Evolutionary conservation across 2,329 filamentous ascomycete genomes (phyloP).

Genomic region (Xylariaceae sp.): DNA sequence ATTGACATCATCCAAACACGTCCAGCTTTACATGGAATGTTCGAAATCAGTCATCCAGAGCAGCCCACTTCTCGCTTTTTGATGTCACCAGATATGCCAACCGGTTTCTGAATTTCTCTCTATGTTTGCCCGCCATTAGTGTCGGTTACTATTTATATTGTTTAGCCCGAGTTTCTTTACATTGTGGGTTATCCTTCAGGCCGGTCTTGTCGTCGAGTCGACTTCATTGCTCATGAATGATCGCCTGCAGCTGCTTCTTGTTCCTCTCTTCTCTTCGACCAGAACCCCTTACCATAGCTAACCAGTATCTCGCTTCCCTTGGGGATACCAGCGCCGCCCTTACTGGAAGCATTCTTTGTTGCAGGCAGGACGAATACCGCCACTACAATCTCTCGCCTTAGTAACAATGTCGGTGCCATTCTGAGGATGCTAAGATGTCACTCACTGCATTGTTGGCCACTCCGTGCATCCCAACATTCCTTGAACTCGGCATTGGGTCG

Average conservation of each 20-base stretch:
- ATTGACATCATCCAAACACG: no score
- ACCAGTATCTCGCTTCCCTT: conserved; percentile 61
- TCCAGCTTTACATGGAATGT: no score
- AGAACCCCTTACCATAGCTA: conserved; percentile 64
- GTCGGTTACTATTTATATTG: no score
- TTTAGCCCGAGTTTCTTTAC: neutral
- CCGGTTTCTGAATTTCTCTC: no score
- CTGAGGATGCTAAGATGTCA: neutral
- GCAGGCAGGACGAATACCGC: conserved; percentile 45
- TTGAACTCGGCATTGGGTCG: conserved; percentile 55
- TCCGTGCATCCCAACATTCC: conserved; percentile 51
- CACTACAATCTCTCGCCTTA: conserved; percentile 14
- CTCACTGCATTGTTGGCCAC: conserved; percentile 49
- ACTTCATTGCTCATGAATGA: neutral
- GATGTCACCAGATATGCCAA: no score
- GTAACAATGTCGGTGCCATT: neutral
- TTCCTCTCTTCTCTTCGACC: conserved; percentile 45
- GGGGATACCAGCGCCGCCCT: conserved; percentile 38
- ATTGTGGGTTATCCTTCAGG: neutral
- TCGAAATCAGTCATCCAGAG: no score
- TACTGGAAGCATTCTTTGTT: conserved; percentile 36
- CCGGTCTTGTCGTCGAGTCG: neutral
- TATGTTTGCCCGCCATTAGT: no score
- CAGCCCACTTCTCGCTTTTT: no score
- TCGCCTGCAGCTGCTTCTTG: conserved; percentile 7